Base-by-base conservation (phyloP, 257 asterid species). In the Datura wrightii region DNA sequence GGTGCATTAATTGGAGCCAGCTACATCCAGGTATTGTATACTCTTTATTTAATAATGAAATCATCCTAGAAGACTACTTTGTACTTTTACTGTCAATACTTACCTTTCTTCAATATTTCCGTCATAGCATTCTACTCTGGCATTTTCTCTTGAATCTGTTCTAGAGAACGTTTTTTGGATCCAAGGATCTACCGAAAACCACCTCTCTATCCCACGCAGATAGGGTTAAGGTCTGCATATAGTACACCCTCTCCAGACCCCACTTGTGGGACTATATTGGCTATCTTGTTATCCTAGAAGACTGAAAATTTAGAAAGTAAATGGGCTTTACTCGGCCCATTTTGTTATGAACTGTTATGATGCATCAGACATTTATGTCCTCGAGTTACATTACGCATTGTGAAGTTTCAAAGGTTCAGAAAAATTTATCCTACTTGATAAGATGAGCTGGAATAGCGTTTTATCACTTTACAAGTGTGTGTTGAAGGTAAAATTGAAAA, bases 1-100 rank as follows among this genome's bases (percentile, higher is more conserved):
- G 84, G 87, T 53, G 87, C 87, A 63, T 79, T 85, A 48, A 70
- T 79, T 37, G 87, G 87, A 78, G 87, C 84, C 69, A 85, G 84
- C 83, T 85, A 79, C 80, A 85, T 85, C 79, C 84, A 85, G 84
- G 87, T 95, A 87, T 52, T 16, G 6, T 78, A 65, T 52, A 14
- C 34, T 78, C 63, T 5, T 53, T 24, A 6, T 14, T 37, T 8
- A 24, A 37, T 15, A 67, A 67, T 15, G 46, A 34, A 88, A 79
- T 50, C 63, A 50, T 88, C 53, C 18, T 65, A 16, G 60, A 15
- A 63, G 48, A 54, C n/a, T 54, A 14, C 59, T 54, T 54, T 54
- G 6, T 54, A 54, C 59, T 54, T 34, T 66, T 36, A 42, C 11
- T 36, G 46, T 66, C 24, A 0, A 14, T 66, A 36, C 19, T 13